Percentiles rank a stretch among this genome's conserved stretches.
Conservation (phyloP, 495 filamentous ascomycete genomes). For the Aspergillus mulundensis region DNA sequence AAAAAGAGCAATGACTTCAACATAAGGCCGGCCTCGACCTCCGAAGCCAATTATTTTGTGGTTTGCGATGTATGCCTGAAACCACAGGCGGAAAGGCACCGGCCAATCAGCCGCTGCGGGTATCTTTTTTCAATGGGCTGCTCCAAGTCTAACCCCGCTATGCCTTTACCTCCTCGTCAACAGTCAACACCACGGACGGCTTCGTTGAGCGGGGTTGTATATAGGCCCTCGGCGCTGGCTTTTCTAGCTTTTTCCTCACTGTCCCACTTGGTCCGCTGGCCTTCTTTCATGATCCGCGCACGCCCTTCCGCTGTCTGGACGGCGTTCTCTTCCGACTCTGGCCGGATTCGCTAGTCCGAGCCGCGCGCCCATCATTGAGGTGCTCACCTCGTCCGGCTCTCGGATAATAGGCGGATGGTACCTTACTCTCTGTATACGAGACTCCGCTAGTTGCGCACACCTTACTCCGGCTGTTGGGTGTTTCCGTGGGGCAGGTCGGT, state of each 20-base stretch:
- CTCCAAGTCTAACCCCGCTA: neutral
- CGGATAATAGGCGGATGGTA: neutral
- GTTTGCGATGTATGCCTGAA: slow-evolving; percentile 5
- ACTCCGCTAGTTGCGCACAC: neutral
- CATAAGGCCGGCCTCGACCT: neutral
- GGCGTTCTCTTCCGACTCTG: neutral
- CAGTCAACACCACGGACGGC: neutral
- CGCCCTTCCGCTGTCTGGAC: neutral
- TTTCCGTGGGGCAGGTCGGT: neutral
- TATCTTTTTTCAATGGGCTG: neutral
- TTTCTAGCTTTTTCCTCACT: neutral
- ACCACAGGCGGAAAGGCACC: slow-evolving; percentile 11
- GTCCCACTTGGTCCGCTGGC: neutral
- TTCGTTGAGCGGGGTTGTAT: neutral
- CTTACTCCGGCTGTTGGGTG: neutral
- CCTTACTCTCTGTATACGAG: neutral
- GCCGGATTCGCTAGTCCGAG: neutral
- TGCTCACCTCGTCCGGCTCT: neutral
- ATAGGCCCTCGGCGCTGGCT: neutral
- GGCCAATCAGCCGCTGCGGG: slow-evolving; percentile 3
- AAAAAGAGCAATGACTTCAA: neutral
- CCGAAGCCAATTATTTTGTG: slow-evolving; percentile 2
- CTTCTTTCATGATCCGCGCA: neutral
- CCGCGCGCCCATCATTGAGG: neutral
- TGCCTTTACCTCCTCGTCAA: neutral